Percentiles rank a stretch among this genome's conserved stretches.
phyloP scores from a whole-genome alignment of 164 flowering plant species.

The Piper longum region DNA sequence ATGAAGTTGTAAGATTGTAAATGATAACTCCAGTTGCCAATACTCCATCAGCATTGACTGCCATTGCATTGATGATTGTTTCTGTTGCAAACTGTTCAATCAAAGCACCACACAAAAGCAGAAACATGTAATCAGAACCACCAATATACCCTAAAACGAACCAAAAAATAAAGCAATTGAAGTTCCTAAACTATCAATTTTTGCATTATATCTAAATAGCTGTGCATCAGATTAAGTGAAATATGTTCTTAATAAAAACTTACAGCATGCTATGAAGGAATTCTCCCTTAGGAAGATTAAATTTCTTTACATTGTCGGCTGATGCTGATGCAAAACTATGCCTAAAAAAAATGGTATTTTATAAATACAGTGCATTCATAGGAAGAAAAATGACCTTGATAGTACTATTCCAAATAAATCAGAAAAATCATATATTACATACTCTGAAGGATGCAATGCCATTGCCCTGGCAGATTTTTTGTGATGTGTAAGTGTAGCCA shows the following conservation, averaged over 20 bases:
- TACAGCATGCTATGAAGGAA: conserved; percentile 98
- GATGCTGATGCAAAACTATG: conserved; percentile 92
- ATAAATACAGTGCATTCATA: neutral
- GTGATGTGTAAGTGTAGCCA: conserved; percentile 89
- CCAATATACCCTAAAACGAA: neutral
- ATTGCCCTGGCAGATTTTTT: conserved; percentile 97
- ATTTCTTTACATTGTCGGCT: conserved; percentile 97
- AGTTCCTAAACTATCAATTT: neutral
- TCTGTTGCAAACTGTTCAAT: conserved; percentile 85
- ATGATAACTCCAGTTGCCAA: conserved; percentile 75
- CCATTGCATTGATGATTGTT: conserved; percentile 87
- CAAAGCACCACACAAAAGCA: neutral
- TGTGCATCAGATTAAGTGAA: neutral
- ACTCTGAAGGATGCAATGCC: conserved; percentile 95
- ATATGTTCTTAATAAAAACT: conserved; percentile 19
- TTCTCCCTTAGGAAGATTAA: conserved; percentile 87
- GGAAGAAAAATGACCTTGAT: neutral
- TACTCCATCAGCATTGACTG: conserved; percentile 95
- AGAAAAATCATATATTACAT: conserved; percentile 10
- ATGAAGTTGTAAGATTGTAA: neutral
- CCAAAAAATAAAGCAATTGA: neutral
- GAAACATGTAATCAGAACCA: no score
- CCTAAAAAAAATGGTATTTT: conserved; percentile 25
- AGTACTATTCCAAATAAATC: neutral
- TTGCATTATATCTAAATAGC: neutral